Evolutionary conservation across 352 stramenopile genomes (phyloP).

Genomic region (Globisporangium barbulae): DNA sequence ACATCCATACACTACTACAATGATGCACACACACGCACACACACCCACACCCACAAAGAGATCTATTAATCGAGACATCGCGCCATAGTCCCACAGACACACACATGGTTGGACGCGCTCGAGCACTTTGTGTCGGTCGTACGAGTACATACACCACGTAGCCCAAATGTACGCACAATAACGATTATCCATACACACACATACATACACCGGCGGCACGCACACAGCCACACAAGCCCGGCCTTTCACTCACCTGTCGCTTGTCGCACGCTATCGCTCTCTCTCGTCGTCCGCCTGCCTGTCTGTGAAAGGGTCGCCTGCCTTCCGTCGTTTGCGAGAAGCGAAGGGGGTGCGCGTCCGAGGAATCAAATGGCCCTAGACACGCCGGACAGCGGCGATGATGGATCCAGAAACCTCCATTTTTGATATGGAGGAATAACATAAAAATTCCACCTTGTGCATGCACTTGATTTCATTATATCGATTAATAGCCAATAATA

Average conservation of each 20-base stretch:
- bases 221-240: neutral
- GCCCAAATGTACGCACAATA: neutral
- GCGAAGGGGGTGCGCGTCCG: constrained; percentile 3
- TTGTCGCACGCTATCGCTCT: neutral
- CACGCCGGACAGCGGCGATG: neutral
- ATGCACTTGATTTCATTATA: too few species aligned
- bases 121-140: neutral
- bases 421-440: too few species aligned
- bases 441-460: too few species aligned
- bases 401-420: constrained; percentile 13
- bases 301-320: neutral
- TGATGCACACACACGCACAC: neutral
- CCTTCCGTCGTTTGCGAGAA: constrained; percentile 6
- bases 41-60: neutral
- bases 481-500: too few species aligned
- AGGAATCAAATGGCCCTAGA: constrained; percentile 15
- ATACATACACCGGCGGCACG: neutral
- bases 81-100: neutral
- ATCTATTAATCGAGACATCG: neutral
- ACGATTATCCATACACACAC: neutral
- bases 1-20: neutral
- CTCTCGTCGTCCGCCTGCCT: neutral
- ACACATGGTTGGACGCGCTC: neutral
- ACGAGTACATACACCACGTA: neutral
- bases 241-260: constrained; percentile 5